A percentile compares a stretch with the other conserved stretches of the same genome.
These are phyloP conservation scores for Angomonas deanei DNA, from an alignment of 208 protist species.

Conservation along the genomic window DNA sequence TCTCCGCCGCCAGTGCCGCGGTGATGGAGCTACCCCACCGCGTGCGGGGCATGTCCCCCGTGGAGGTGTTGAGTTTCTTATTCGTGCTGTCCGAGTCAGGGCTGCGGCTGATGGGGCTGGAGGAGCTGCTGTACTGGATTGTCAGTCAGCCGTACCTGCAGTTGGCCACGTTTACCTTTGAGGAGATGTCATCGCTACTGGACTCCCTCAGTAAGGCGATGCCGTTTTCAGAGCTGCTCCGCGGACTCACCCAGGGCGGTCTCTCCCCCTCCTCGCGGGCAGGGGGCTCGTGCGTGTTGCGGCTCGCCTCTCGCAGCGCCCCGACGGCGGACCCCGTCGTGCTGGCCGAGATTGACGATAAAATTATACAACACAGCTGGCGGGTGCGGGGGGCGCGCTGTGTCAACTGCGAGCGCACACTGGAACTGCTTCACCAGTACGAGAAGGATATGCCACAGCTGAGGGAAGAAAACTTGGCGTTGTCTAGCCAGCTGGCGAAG, in stretches of 20 bases:
- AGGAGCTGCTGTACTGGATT: slow-evolving; percentile 35
- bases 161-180: slow-evolving; percentile 20
- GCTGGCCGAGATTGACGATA: slow-evolving; percentile 15
- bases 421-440: slow-evolving; percentile 9
- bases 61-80: slow-evolving; percentile 28
- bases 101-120: slow-evolving; percentile 20
- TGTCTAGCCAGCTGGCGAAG: neutral
- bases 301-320: slow-evolving; percentile 14
- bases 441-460: slow-evolving; percentile 11
- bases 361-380: slow-evolving; percentile 21
- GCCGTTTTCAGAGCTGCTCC: slow-evolving; percentile 37
- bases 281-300: slow-evolving; percentile 2
- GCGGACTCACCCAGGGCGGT: slow-evolving; percentile 12
- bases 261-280: neutral
- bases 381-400: slow-evolving; percentile 12
- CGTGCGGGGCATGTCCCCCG: slow-evolving; percentile 18
- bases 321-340: slow-evolving; percentile 13
- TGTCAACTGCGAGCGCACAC: slow-evolving; percentile 13
- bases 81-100: slow-evolving; percentile 35
- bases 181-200: slow-evolving; percentile 29
- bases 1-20: neutral
- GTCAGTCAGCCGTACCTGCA: slow-evolving; percentile 5
- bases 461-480: slow-evolving; percentile 10
- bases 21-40: slow-evolving; percentile 3
- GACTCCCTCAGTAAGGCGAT: slow-evolving; percentile 46